A percentile compares a stretch with the other conserved stretches of the same genome.
Evolutionary conservation across 495 filamentous ascomycete genomes (phyloP).

Genomic region (Astrocystis sublimbata): DNA sequence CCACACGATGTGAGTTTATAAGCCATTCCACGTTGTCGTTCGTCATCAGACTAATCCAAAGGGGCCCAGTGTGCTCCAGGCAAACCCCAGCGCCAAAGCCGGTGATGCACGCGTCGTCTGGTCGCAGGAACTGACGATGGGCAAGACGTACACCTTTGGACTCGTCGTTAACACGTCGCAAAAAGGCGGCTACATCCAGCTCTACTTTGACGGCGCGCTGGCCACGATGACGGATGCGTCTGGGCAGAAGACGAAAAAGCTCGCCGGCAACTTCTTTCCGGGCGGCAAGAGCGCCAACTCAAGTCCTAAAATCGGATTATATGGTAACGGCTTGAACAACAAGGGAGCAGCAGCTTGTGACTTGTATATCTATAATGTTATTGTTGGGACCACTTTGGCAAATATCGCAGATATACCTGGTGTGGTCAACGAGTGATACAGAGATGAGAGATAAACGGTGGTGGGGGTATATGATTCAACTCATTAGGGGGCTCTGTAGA

Average conservation of each 20-base stretch:
- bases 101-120: conserved; percentile 6
- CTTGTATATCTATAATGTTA: conserved; percentile 15
- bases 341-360: conserved; percentile 10
- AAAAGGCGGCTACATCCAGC: conserved; percentile 11
- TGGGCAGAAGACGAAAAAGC: conserved; percentile 2
- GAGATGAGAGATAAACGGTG: background rate
- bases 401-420: conserved; percentile 14
- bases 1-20: conserved; percentile 12
- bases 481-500: too few species aligned
- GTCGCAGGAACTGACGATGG: conserved; percentile 13
- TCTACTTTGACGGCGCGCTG: conserved; percentile 13
- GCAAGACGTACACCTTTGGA: conserved; percentile 10
- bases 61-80: background rate
- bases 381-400: conserved; percentile 15
- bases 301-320: conserved; percentile 13
- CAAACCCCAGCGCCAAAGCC: background rate
- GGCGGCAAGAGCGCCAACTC: conserved; percentile 4
- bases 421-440: conserved; percentile 3
- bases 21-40: background rate
- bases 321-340: conserved; percentile 9
- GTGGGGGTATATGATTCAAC: background rate
- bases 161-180: conserved; percentile 16
- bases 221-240: conserved; percentile 11
- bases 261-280: conserved; percentile 11
- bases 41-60: background rate